Percentiles rank a stretch among this genome's conserved stretches.
Evolutionary conservation across 176 grass and related monocot genomes (phyloP).

Genomic region (Phragmites australis): DNA sequence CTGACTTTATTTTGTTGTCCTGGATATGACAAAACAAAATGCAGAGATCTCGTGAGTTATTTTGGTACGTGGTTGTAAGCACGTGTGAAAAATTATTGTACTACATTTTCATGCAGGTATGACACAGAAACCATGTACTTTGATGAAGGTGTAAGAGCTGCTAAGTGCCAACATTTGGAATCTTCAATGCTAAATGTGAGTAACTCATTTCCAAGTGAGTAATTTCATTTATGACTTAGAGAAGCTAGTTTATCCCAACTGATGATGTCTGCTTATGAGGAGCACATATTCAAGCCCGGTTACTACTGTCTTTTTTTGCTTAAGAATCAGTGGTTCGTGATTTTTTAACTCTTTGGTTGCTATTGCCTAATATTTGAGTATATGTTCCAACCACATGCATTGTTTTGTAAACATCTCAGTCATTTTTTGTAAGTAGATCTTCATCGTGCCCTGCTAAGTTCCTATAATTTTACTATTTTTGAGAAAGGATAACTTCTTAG

Average conservation of each 20-base stretch:
- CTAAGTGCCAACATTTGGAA: slow-evolving; percentile 75
- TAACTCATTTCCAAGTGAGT: slow-evolving; percentile 6
- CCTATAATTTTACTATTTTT: not conserved
- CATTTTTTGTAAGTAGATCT: not conserved
- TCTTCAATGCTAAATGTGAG: slow-evolving; percentile 76
- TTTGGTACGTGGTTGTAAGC: not conserved
- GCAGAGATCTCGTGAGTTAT: not conserved
- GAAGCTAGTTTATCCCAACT: not conserved
- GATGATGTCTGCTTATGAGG: not conserved
- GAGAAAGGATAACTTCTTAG: not conserved
- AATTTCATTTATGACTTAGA: not conserved
- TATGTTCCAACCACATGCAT: slow-evolving; percentile 1
- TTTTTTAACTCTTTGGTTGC: not conserved
- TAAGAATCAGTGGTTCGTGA: not conserved
- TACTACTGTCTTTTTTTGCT: not conserved
- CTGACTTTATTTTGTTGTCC: not conserved
- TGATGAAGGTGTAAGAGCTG: slow-evolving; percentile 79
- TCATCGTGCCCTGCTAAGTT: slow-evolving; percentile 13
- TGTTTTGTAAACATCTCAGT: not conserved
- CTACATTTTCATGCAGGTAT: slow-evolving; percentile 57
- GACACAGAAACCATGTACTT: slow-evolving; percentile 86
- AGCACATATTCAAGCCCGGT: not conserved
- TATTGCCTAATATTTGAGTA: not conserved
- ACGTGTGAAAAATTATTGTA: not conserved
- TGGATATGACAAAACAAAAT: not conserved